Conservation (phyloP, 805 yeast genomes). For the Metschnikowia gelsemii region DNA sequence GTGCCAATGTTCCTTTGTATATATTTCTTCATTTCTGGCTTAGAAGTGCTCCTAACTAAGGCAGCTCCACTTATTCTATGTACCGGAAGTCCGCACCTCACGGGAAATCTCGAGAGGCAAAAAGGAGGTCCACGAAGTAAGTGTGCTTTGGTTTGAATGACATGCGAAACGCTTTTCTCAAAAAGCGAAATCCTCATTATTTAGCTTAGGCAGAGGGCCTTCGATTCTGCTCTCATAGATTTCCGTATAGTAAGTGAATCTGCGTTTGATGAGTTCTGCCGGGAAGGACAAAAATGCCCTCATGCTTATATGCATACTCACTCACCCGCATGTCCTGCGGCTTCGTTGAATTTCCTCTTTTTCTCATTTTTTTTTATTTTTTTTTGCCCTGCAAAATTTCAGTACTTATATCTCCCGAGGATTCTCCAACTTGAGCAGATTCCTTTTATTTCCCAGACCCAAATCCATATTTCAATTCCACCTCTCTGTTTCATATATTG, state of each 20-base stretch:
- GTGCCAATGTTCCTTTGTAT: no score
- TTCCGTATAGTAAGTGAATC: no score
- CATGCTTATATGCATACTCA: background rate
- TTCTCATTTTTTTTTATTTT: conserved; percentile 5
- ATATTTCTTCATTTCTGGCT: no score
- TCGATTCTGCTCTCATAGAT: no score
- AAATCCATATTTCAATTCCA: background rate
- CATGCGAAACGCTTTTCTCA: no score
- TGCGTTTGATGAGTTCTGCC: background rate
- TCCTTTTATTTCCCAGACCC: background rate
- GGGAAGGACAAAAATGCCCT: background rate
- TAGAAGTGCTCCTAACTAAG: background rate
- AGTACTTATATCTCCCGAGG: conserved; percentile 5
- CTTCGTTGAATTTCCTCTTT: conserved; percentile 7
- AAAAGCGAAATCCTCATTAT: no score
- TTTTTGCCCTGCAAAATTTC: conserved; percentile 9
- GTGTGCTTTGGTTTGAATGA: no score
- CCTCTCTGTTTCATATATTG: background rate
- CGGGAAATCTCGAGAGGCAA: background rate
- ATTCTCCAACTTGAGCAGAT: conserved; percentile 7
- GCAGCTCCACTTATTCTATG: background rate
- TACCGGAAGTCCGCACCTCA: background rate
- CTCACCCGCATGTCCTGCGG: conserved; percentile 13
- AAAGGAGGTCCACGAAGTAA: background rate
- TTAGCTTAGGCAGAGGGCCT: no score